Evolutionary conservation across 495 filamentous ascomycete species (phyloP).

Genomic region (Wilcoxina mikolae): DNA sequence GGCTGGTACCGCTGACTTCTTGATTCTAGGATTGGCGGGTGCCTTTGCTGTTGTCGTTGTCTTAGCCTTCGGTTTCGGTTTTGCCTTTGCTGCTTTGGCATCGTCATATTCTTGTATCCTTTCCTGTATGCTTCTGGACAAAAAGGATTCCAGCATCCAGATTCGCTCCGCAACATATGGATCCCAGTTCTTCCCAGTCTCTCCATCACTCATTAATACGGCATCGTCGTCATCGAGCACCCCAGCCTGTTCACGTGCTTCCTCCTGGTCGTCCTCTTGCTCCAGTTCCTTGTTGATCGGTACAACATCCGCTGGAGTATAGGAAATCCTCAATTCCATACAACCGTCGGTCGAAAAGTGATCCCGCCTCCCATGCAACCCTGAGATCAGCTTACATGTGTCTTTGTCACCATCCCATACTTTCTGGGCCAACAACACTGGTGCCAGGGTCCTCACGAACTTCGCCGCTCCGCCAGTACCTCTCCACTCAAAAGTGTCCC

Average conservation of each 20-base stretch:
- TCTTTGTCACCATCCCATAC: constrained; percentile 34
- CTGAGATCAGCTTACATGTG: constrained; percentile 34
- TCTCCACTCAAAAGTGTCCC: constrained; percentile 74
- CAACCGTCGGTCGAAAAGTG: constrained; percentile 62
- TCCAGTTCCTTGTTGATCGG: constrained; percentile 57
- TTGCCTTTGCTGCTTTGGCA: constrained; percentile 5
- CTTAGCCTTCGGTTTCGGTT: constrained; percentile 8
- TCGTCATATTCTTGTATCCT: constrained; percentile 65
- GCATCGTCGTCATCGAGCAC: constrained; percentile 41
- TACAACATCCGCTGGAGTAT: constrained; percentile 60
- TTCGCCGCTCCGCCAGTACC: constrained; percentile 65
- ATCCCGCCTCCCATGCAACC: constrained; percentile 48
- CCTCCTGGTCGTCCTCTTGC: constrained; percentile 42
- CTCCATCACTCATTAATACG: constrained; percentile 29
- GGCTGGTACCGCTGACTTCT: not conserved
- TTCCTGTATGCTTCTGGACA: constrained; percentile 53
- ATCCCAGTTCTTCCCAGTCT: constrained; percentile 51
- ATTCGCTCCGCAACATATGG: constrained; percentile 48
- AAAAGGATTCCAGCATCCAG: constrained; percentile 65
- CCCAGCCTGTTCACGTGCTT: constrained; percentile 36
- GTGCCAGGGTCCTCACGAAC: constrained; percentile 66
- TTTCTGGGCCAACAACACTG: constrained; percentile 54
- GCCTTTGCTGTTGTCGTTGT: not conserved
- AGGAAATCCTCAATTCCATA: constrained; percentile 63
- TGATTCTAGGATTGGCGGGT: too few relatives aligned